Evolutionary conservation across 805 yeast genomes (phyloP), one percentile per base, ranked within the genome.

Genomic region (Zygoascus flipseniorum): DNA sequence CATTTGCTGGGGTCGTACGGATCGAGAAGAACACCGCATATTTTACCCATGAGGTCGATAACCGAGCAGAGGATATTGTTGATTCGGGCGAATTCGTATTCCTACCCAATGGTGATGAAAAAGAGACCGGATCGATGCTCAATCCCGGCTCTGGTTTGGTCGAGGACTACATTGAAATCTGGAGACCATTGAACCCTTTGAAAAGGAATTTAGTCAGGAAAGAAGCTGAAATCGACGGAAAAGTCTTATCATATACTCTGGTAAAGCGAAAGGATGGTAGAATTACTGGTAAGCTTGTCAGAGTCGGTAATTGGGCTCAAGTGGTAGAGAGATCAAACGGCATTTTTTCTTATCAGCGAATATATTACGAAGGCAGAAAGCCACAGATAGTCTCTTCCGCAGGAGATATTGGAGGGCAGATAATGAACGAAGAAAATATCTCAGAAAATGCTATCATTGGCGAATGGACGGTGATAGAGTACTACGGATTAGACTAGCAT

Each of bases 291-390:
- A 68, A 76, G 44, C 59, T 74, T n/a, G 69, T 80, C 5, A 62
- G 69, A 35, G 63, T 78, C 13, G 84, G 82, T 5, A 71, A 72
- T 45, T 80, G 82, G 81, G 61, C 69, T 2, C 82, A 79, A 62
- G 84, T 81, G 0, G 54, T 80, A 0, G 53, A 76, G 2, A 72
- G 60, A 55, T 19, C 14, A 18, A 45, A 13, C 19, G 48, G 35
- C 14, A 11, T 3, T 11, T 23, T 45, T 16, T 26, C 48, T 28
- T 42, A 42, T 42, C 20, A 14, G 16, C 20, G 44, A 42, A 18
- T 19, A 18, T 16, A 10, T 42, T 42, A 42, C 44, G 5, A 10
- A 2, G 44, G 26, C 5, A 42, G 13, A 13, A 19, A 5, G 6
- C 23, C 44, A 5, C 13, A 16, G 16, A 42, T 42, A 8, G 20